Evolutionary conservation across 305 asterid genomes (phyloP).

Genomic region (Euphrasia arctica): DNA sequence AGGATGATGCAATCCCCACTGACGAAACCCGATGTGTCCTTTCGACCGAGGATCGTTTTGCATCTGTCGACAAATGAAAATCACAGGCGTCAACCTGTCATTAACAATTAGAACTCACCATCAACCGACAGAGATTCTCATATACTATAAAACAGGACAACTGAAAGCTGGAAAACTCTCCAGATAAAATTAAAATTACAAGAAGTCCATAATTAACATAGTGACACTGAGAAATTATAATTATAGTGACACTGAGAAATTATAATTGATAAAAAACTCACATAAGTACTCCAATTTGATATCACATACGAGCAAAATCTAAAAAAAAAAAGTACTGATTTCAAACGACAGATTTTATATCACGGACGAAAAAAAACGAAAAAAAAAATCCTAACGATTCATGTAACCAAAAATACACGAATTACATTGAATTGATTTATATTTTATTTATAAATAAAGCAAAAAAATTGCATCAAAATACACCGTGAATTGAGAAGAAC

Average conservation of each 20-base stretch:
- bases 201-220: too few species aligned
- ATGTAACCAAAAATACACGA: background rate
- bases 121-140: background rate
- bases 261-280: too few species aligned
- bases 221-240: too few species aligned
- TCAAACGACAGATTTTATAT: background rate
- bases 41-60: constrained; percentile 30
- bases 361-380: background rate
- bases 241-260: too few species aligned
- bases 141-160: background rate
- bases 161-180: background rate
- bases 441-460: background rate
- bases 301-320: background rate
- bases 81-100: background rate
- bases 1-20: constrained; percentile 49
- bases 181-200: background rate
- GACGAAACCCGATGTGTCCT: constrained; percentile 66
- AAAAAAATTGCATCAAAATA: constrained; percentile 1
- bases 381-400: constrained; percentile 6
- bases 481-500: background rate
- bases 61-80: constrained; percentile 3
- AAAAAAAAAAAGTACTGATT: background rate
- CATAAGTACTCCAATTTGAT: too few species aligned
- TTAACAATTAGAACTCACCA: background rate
- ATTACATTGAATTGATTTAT: constrained; percentile 1